Conservation (phyloP, 2,329 filamentous ascomycete species). For the Aspergillus brunneoviolaceus region DNA sequence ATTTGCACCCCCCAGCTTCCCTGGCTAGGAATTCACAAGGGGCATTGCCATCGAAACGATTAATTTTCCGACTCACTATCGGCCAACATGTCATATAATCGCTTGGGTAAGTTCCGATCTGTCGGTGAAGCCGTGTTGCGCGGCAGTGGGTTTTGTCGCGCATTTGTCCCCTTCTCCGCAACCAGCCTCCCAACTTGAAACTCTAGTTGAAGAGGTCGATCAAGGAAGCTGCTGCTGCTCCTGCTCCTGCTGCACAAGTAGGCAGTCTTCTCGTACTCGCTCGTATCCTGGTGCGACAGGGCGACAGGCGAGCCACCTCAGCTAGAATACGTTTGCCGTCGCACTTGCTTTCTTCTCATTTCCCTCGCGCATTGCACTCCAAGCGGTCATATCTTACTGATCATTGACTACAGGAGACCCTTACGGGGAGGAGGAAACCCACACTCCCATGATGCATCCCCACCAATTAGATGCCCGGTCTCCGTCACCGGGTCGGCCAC, state of each 20-base stretch:
- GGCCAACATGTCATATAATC: conserved; percentile 63
- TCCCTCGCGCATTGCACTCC: background rate
- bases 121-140: conserved; percentile 9
- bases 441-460: conserved; percentile 51
- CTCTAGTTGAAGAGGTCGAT: conserved; percentile 14
- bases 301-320: background rate
- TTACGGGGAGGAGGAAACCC: conserved; percentile 44
- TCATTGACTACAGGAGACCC: conserved; percentile 34
- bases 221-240: background rate
- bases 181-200: conserved; percentile 21
- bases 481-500: conserved; percentile 73
- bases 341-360: background rate
- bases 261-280: background rate
- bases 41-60: conserved; percentile 24
- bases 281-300: background rate
- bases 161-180: conserved; percentile 20
- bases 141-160: conserved; percentile 12
- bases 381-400: conserved; percentile 19
- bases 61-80: conserved; percentile 21
- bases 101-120: conserved; percentile 59
- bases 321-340: background rate
- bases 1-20: conserved; percentile 24
- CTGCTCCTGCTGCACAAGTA: too few relatives aligned
- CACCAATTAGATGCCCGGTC: conserved; percentile 58
- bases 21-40: conserved; percentile 21